Percentiles rank a stretch among this genome's conserved stretches.
phyloP scores from a whole-genome alignment of 2,329 filamentous ascomycete species.

The Alternaria arborescens region DNA sequence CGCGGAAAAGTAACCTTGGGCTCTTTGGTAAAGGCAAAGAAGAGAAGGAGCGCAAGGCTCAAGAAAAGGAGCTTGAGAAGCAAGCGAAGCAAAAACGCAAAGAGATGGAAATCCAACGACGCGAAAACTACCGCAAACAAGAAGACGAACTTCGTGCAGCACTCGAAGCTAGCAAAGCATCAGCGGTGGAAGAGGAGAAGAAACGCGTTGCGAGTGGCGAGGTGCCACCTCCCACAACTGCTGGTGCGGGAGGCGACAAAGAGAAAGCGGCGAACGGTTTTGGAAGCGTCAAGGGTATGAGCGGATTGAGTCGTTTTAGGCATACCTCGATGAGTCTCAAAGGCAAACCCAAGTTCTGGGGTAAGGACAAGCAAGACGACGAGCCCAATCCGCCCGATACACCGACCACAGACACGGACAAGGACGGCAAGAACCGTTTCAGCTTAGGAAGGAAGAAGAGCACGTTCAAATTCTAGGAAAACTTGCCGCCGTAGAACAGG shows the following conservation, averaged over 20 bases:
- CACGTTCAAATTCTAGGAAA: slow-evolving; percentile 49
- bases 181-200: slow-evolving; percentile 60
- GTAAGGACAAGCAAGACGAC: slow-evolving; percentile 36
- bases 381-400: slow-evolving; percentile 27
- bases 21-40: slow-evolving; percentile 70
- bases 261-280: slow-evolving; percentile 48
- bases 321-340: slow-evolving; percentile 81
- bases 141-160: slow-evolving; percentile 71
- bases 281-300: slow-evolving; percentile 43
- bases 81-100: slow-evolving; percentile 58
- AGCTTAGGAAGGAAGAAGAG: slow-evolving; percentile 78
- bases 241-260: slow-evolving; percentile 7
- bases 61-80: slow-evolving; percentile 62
- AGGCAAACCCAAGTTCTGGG: slow-evolving; percentile 75
- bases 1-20: slow-evolving; percentile 43
- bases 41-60: slow-evolving; percentile 67
- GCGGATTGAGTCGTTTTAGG: slow-evolving; percentile 70
- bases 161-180: slow-evolving; percentile 71
- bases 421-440: slow-evolving; percentile 72
- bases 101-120: slow-evolving; percentile 61
- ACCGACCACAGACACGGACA: slow-evolving; percentile 59
- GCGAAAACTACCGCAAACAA: slow-evolving; percentile 64
- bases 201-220: slow-evolving; percentile 28
- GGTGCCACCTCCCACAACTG: slow-evolving; percentile 2
- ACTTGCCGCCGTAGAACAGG: not conserved